Base-by-base conservation (phyloP, 192 early-diverging fungal species). In the Podila epigama region DNA sequence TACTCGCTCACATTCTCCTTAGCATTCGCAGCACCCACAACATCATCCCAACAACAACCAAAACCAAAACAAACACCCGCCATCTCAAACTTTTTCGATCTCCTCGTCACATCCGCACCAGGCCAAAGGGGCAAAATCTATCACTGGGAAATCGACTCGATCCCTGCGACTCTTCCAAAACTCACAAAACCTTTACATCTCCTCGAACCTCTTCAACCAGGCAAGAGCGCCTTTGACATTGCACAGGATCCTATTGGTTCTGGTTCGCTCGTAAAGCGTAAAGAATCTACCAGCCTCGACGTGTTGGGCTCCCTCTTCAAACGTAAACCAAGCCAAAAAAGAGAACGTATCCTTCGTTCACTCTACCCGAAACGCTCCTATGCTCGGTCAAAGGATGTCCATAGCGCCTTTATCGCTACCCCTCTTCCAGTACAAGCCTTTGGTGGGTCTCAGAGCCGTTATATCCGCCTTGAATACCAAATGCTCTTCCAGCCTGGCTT, bases 401-500 rank as follows among this genome's bases (percentile, higher is more conserved):
- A 73, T 22, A 51, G 63, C 34, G 35, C 44, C 9, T 73, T 73
- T 48, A 48, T 36, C 6, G 22, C 70, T 1, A 58, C 42, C 15
- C 70, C 70, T 41, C 51, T 73, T 4, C 57, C 63, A 11, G 28
- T 31, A 6, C 22, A 39, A 12, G 70, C 70, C 57, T 73, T 73
- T 31, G 13, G 35, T 15, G 62, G 63, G 5, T 11, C 48, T 34
- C 35, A 29, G 16, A 56, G 37, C 42, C 70, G 62, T 25, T 73
- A 66, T 31, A 60, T 73, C 33, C 70, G 70, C 1, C 41, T 89
- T 28, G 77, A 83, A 36, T 89, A 82, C 55, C 66, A 86, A 53
- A 69, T 86, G 27, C 61, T 53, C 28, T 86, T 86, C 58, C 48
- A 83, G 35, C 59, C 62, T 20, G 79, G 73, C 0, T 89, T 89